phyloP scores from a whole-genome alignment of 768 basidiomycete species.

The Trametes punicea region DNA sequence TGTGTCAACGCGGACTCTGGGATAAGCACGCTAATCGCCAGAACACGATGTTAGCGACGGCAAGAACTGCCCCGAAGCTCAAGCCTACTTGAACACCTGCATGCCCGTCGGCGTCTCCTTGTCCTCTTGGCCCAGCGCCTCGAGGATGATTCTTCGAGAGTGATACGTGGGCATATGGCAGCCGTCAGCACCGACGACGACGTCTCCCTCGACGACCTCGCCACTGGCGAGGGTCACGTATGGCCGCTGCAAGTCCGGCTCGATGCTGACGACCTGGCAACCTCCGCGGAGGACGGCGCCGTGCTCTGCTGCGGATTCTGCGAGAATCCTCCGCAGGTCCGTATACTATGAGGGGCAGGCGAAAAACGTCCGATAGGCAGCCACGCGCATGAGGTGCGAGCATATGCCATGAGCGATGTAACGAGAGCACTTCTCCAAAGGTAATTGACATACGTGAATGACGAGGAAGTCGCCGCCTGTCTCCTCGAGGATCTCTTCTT shows the following conservation, averaged over 20 bases:
- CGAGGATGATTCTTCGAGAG: constrained; percentile 13
- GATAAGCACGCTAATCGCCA: constrained; percentile 6
- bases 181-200: constrained; percentile 31
- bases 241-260: constrained; percentile 13
- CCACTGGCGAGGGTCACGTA: constrained; percentile 27
- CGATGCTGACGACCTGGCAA: constrained; percentile 16
- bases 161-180: constrained; percentile 2
- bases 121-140: constrained; percentile 8
- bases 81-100: constrained; percentile 20
- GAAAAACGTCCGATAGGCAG: too few species aligned
- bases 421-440: too few species aligned
- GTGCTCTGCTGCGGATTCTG: constrained; percentile 20
- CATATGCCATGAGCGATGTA: background rate
- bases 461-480: constrained; percentile 47
- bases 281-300: constrained; percentile 22
- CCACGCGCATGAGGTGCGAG: background rate
- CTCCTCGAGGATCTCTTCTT: constrained; percentile 45
- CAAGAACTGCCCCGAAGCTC: background rate
- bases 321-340: constrained; percentile 29
- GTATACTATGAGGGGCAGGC: too few species aligned
- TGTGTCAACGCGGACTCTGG: constrained; percentile 9
- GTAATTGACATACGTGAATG: constrained; percentile 44
- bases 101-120: constrained; percentile 9
- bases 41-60: background rate
- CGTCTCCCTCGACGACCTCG: constrained; percentile 27